phyloP scores from a whole-genome alignment of 148 eudicot genomes.

The Amaranthus hypochondriacus region DNA sequence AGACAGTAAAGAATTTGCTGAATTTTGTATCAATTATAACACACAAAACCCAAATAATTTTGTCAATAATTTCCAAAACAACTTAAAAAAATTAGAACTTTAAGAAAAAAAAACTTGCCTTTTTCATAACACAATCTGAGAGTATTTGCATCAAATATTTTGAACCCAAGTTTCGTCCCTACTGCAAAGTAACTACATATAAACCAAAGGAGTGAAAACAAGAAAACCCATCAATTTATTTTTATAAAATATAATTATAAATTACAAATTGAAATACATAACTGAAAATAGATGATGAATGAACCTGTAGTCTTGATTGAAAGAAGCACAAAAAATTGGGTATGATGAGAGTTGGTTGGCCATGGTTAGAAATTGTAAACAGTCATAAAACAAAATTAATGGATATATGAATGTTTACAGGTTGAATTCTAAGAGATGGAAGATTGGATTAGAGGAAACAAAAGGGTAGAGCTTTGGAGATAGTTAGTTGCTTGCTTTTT shows the following conservation, averaged over 20 bases:
- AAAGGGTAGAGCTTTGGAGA: too few relatives aligned
- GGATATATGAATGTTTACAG: too few relatives aligned
- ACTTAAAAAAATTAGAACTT: background rate
- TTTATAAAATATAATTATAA: background rate
- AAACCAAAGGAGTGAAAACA: background rate
- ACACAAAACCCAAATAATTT: background rate
- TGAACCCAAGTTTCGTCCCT: conserved; percentile 81
- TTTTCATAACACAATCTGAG: conserved; percentile 70
- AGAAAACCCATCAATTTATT: conserved; percentile 4
- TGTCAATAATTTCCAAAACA: background rate
- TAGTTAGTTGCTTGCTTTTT: too few relatives aligned
- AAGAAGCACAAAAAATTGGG: conserved; percentile 66
- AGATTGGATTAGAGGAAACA: too few relatives aligned
- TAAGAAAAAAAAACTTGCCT: conserved; percentile 35
- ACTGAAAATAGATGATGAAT: background rate
- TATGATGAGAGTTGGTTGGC: conserved; percentile 38
- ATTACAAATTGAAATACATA: background rate
- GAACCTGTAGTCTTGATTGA: conserved; percentile 76
- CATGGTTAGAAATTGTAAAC: conserved; percentile 23
- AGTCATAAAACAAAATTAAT: conserved; percentile 5
- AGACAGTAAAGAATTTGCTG: background rate
- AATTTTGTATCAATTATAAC: background rate
- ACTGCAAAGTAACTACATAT: conserved; percentile 63
- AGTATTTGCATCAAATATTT: conserved; percentile 61
- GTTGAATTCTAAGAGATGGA: too few relatives aligned